A percentile compares a stretch with the other conserved stretches of the same genome.
These are phyloP conservation scores for Trametes cingulata DNA, from an alignment of 768 basidiomycete species.

Conservation along the genomic window DNA sequence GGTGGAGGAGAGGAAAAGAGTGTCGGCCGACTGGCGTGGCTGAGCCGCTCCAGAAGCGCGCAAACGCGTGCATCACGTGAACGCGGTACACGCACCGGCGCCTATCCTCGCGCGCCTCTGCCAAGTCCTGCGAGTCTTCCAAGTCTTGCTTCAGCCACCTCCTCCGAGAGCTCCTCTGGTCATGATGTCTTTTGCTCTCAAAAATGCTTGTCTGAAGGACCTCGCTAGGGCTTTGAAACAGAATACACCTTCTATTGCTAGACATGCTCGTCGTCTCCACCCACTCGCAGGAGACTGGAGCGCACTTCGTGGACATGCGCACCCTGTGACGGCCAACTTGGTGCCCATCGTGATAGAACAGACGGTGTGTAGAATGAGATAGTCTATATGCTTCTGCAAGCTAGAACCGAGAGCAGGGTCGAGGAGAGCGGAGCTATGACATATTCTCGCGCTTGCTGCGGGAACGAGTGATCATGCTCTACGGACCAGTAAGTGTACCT, in stretches of 20 bases:
- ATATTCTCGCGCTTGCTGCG: slow-evolving; percentile 92
- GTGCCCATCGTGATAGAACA: slow-evolving; percentile 95
- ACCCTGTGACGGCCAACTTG: slow-evolving; percentile 40
- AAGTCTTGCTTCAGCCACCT: no score
- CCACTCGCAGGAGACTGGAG: slow-evolving; percentile 44
- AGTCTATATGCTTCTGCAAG: slow-evolving; percentile 47
- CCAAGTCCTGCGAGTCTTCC: no score
- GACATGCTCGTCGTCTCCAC: slow-evolving; percentile 48
- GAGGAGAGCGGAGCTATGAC: slow-evolving; percentile 90
- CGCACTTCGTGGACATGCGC: slow-evolving; percentile 10
- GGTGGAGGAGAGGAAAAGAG: slow-evolving; percentile 14
- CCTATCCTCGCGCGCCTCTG: neutral
- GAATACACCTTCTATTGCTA: neutral
- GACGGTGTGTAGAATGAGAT: slow-evolving; percentile 50
- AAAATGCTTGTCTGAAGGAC: neutral
- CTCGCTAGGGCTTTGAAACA: neutral
- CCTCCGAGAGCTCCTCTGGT: no score
- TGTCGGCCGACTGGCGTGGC: slow-evolving; percentile 12
- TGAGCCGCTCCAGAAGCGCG: slow-evolving; percentile 10
- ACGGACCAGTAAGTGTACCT: slow-evolving; percentile 73
- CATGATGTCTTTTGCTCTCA: slow-evolving; percentile 11
- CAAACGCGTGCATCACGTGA: slow-evolving; percentile 32
- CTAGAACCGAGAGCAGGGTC: neutral
- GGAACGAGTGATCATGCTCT: slow-evolving; percentile 94
- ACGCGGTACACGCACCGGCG: slow-evolving; percentile 18